Evolutionary conservation across 768 basidiomycete species (phyloP), one percentile per base, ranked within the genome.

Genomic region (Pisolithus microcarpus): DNA sequence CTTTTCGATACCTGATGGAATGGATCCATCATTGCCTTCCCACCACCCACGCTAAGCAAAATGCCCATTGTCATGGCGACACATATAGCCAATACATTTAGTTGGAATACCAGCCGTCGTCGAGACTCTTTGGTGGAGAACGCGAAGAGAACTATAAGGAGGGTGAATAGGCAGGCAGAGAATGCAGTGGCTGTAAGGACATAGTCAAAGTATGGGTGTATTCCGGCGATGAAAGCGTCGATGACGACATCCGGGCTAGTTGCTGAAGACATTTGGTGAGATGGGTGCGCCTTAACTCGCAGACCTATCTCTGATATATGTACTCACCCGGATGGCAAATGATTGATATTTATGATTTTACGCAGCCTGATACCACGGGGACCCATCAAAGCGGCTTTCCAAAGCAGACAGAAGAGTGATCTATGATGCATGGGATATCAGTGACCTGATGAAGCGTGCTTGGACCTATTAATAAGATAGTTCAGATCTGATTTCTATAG

Each of bases 61-160:
- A 62, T 56, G 11, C 60, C 68, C 15, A 18, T 67, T 56, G 13
- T 67, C 70, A 18, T 57, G 31, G 18, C 58, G 50, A 40, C 63
- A 52, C 21, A 18, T 3, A 49, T 49, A 2, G 62, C 57, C 1
- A 67, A 47, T 10, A 71, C 51, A 45, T 72, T 72, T 42, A 72
- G 53, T 16, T 60, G 53, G 53, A 72, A 72, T 8, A 71, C 54
- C 9, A 60, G 61, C 3, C 62, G 56, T 24, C 62, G 55, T 0
- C 71, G 65, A 2, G 61, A 49, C 4, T 44, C 48, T 4, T 56
- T 52, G 0, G 64, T 68, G 0, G 70, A 70, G 38, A 72, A 67
- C 26, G 65, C 57, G 44, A 70, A 58, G 4, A 71, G 61, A 9
- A 59, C 57, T 13, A 71, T 43, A 15, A 71, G 58, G 10, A 72